A percentile compares a stretch with the other conserved stretches of the same genome.
Evolutionary conservation across 1,284 basidiomycete genomes (phyloP).

Genomic region (Anthracocystis walkeri): DNA sequence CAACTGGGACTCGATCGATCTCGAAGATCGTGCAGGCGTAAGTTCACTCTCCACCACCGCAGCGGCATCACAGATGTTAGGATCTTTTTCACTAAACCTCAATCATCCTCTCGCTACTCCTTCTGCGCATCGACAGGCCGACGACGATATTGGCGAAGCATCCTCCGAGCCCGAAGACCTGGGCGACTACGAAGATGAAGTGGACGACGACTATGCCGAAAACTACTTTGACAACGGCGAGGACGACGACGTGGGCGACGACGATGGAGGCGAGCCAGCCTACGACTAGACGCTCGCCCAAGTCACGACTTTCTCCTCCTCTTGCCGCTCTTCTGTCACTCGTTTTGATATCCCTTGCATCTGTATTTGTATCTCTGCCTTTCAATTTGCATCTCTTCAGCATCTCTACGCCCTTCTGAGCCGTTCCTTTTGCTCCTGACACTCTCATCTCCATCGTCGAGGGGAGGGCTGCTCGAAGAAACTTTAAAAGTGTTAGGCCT

Average conservation of each 20-base stretch:
- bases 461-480: too few species aligned
- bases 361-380: slow-evolving; percentile 36
- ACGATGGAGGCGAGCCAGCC: slow-evolving; percentile 59
- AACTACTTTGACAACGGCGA: slow-evolving; percentile 69
- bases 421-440: not conserved
- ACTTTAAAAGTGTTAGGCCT: too few species aligned
- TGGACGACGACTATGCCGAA: slow-evolving; percentile 67
- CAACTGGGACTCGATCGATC: slow-evolving; percentile 62
- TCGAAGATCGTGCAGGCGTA: slow-evolving; percentile 49
- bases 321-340: not conserved
- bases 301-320: not conserved
- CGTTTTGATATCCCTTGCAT: slow-evolving; percentile 10
- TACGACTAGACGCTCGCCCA: slow-evolving; percentile 49
- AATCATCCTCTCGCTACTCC: not conserved
- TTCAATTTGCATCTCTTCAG: slow-evolving; percentile 6
- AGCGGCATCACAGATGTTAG: not conserved
- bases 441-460: not conserved
- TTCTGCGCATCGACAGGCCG: slow-evolving; percentile 10
- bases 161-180: slow-evolving; percentile 63
- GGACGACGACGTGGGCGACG: slow-evolving; percentile 62
- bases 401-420: not conserved
- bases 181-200: slow-evolving; percentile 67
- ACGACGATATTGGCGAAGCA: slow-evolving; percentile 55
- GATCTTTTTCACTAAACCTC: not conserved
- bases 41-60: not conserved